Evolutionary conservation across 805 yeast genomes (phyloP), one percentile per base, ranked within the genome.

Genomic region (Nakazawaea wickerhamii): DNA sequence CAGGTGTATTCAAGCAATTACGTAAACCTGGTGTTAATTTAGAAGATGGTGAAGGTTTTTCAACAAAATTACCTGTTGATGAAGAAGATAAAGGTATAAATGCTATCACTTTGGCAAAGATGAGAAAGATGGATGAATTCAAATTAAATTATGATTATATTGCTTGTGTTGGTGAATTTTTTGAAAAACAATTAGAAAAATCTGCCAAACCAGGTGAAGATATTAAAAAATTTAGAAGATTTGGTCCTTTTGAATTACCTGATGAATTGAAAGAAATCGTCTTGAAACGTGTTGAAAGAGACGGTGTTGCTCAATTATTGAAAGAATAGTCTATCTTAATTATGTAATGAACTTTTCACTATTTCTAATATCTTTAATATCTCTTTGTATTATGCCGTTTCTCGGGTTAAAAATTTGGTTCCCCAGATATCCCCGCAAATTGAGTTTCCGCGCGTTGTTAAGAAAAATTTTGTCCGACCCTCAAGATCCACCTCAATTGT

Each of bases 21-120:
- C 69, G 70, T 48, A 60, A 62, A 13, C 74, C 81, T 46, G 93
- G 93, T 26, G 65, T 80, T 20, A 59, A 60, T 11, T 74, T 91
- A 48, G 27, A 73, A n/a, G 63, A 65, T 9, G 95, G 91, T 42
- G 98, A 91, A 67, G 98, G 98, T 22, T 91, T 70, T 63, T 73
- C 75, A 53, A 78, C 86, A 18, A 58, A 58, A 4, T 34, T 58
- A 43, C 84, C 76, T 33, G 55, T 68, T 40, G 67, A 58, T 36
- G 55, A 64, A 25, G 65, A 73, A 48, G 60, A 50, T 13, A 50
- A 57, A 22, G 61, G 65, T 9, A 60, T 69, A 48, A 61, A 70
- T 43, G 17, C 47, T 1, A 30, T 47, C 36, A 64, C 68, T 27
- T 50, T 70, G 43, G 66, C 62, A 38, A 53, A 55, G 36, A 44